Conservation (phyloP, 108 stramenopile genomes). For the Conticribra weissflogii region DNA sequence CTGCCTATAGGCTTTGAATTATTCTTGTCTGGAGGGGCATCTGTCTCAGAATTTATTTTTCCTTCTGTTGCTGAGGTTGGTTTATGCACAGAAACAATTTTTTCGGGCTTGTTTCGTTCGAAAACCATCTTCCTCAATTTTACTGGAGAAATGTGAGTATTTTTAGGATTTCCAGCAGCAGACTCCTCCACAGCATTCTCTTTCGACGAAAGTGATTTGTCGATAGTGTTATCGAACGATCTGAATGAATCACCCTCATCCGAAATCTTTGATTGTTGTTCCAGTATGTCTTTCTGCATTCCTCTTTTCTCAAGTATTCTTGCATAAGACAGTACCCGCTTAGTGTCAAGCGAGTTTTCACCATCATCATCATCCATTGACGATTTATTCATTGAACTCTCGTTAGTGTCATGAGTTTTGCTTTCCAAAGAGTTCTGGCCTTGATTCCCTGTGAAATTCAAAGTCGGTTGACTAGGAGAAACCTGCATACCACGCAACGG, state of each 20-base stretch:
- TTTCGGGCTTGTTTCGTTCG: slow-evolving; percentile 28
- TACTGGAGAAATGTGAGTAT: slow-evolving; percentile 13
- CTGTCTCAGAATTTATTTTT: slow-evolving; percentile 5
- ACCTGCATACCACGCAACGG: not conserved
- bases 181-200: slow-evolving; percentile 15
- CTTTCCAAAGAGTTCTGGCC: slow-evolving; percentile 30
- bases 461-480: not conserved
- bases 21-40: not conserved
- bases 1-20: no score
- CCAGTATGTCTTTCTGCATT: not conserved
- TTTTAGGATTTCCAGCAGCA: not conserved
- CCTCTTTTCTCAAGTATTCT: slow-evolving; percentile 15
- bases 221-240: slow-evolving; percentile 12
- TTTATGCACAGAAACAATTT: no score
- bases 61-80: not conserved
- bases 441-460: slow-evolving; percentile 16
- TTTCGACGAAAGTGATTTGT: slow-evolving; percentile 32
- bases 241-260: slow-evolving; percentile 8
- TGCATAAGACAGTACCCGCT: slow-evolving; percentile 30
- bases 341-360: slow-evolving; percentile 28
- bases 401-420: slow-evolving; percentile 13
- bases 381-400: slow-evolving; percentile 16
- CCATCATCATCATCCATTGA: slow-evolving; percentile 29
- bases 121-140: slow-evolving; percentile 23
- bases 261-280: not conserved